Evolutionary conservation across 129 eudicot species (phyloP).

Genomic region (Apium graveolens): DNA sequence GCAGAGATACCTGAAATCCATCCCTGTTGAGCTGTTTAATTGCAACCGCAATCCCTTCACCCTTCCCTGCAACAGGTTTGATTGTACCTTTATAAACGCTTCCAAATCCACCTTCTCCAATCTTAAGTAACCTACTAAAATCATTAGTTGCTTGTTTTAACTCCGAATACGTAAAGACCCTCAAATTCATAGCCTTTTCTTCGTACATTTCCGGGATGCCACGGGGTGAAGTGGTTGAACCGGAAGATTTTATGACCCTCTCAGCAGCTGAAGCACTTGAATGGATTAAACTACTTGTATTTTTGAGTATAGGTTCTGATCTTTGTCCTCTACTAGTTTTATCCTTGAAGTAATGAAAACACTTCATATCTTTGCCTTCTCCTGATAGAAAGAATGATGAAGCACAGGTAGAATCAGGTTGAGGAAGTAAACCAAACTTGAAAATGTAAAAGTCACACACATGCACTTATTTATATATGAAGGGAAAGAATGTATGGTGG

Average conservation of each 20-base stretch:
- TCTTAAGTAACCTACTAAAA: conserved; percentile 59
- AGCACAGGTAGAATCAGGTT: no score
- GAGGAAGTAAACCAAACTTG: neutral
- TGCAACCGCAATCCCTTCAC: conserved; percentile 57
- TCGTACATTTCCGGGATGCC: conserved; percentile 57
- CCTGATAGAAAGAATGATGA: neutral
- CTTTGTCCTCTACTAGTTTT: conserved; percentile 45
- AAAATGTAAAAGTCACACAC: neutral
- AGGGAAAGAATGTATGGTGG: neutral
- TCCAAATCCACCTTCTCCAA: conserved; percentile 96
- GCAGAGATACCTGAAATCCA: conserved; percentile 61
- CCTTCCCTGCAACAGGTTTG: conserved; percentile 53
- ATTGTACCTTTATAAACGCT: conserved; percentile 68
- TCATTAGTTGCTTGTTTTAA: conserved; percentile 66
- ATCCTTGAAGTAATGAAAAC: conserved; percentile 69
- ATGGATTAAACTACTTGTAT: conserved; percentile 29
- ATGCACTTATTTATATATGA: neutral
- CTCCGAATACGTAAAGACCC: conserved; percentile 64
- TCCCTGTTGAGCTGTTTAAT: conserved; percentile 67
- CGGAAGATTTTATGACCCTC: conserved; percentile 52
- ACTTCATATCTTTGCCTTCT: conserved; percentile 46
- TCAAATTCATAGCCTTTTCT: conserved; percentile 59
- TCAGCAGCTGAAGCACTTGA: conserved; percentile 38
- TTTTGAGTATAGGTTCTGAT: conserved; percentile 62
- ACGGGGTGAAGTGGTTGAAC: conserved; percentile 48